Conservation (phyloP, 345 rosid genomes). For the Salix arbutifolia region DNA sequence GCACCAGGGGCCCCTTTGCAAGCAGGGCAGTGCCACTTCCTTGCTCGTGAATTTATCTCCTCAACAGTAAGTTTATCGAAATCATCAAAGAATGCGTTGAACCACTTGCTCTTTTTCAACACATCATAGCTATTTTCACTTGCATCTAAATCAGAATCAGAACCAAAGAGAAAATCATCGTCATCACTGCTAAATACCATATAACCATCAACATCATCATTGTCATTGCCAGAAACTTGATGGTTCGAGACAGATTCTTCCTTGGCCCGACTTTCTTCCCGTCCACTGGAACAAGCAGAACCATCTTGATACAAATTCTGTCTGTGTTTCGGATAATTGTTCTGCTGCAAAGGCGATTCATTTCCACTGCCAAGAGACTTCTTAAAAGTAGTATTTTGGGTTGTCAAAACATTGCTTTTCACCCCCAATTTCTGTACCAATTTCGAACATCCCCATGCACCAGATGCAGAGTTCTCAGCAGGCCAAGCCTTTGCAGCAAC, state of each 20-base stretch:
- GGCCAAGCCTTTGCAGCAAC: background rate
- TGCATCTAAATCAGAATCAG: constrained; percentile 1
- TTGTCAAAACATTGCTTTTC: background rate
- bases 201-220: background rate
- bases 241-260: background rate
- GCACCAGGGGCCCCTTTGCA: constrained; percentile 19
- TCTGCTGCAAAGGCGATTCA: background rate
- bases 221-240: background rate
- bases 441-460: constrained; percentile 2
- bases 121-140: background rate
- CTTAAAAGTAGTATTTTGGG: background rate
- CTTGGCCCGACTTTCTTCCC: background rate
- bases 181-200: constrained; percentile 6
- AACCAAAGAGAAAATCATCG: constrained; percentile 1
- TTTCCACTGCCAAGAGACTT: background rate
- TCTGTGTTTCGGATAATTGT: background rate
- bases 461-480: background rate
- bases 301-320: background rate
- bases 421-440: constrained; percentile 6
- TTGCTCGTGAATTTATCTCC: background rate
- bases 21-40: constrained; percentile 23
- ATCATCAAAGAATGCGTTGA: constrained; percentile 6
- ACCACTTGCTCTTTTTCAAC: constrained; percentile 2
- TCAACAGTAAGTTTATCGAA: constrained; percentile 3
- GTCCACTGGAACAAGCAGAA: background rate